These are phyloP conservation scores for Eucommia ulmoides DNA, from an alignment of 257 asterid species.

Conservation along the genomic window DNA sequence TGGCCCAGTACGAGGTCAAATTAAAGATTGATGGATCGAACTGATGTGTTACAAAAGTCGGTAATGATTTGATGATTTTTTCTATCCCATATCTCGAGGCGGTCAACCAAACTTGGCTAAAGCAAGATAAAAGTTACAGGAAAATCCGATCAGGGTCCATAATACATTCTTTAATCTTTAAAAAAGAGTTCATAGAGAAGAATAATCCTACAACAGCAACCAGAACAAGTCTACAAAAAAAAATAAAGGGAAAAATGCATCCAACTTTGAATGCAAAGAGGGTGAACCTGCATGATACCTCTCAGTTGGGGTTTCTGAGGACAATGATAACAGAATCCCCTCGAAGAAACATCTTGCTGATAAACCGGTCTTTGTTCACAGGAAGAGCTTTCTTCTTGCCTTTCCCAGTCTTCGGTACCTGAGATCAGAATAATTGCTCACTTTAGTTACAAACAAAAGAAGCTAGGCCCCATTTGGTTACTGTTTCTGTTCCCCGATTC, in stretches of 20 bases:
- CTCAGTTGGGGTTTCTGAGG: slow-evolving; percentile 68
- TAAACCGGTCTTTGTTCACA: slow-evolving; percentile 73
- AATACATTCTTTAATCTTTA: too few species aligned
- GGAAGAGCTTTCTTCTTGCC: slow-evolving; percentile 91
- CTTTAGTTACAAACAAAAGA: too few species aligned
- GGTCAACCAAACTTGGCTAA: background rate
- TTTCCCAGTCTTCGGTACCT: slow-evolving; percentile 87
- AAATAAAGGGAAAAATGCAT: slow-evolving; percentile 1
- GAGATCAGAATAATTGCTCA: background rate
- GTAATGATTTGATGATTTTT: too few species aligned
- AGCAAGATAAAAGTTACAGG: too few species aligned
- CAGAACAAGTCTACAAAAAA: background rate
- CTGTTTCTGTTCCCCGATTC: too few species aligned
- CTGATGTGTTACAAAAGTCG: too few species aligned
- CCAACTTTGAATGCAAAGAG: background rate
- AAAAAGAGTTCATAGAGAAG: background rate
- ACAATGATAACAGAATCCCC: slow-evolving; percentile 92
- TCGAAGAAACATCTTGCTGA: slow-evolving; percentile 86
- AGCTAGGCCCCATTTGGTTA: too few species aligned
- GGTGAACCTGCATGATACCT: slow-evolving; percentile 22
- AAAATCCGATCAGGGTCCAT: too few species aligned
- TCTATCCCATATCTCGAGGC: too few species aligned
- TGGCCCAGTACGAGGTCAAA: too few species aligned
- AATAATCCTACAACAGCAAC: background rate
- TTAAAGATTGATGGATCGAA: too few species aligned